Evolutionary conservation across 805 yeast genomes (phyloP).

Genomic region (Clavispora phyllophila): DNA sequence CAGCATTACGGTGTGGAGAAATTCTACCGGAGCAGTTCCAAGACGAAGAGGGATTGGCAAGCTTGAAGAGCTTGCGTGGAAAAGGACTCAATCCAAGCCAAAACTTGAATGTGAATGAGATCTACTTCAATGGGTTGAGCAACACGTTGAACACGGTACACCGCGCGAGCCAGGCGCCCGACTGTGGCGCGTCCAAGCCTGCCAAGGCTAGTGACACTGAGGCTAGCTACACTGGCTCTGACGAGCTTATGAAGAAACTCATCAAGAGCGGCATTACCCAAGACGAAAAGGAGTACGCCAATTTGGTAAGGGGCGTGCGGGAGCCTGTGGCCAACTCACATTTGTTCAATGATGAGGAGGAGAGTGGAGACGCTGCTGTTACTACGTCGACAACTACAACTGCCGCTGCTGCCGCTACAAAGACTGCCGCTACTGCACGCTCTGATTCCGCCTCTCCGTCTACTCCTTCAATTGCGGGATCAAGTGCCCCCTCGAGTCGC

Average conservation of each 20-base stretch:
- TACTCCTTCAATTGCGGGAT: too few relatives aligned
- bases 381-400: not conserved
- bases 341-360: constrained; percentile 37
- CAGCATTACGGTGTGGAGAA: constrained; percentile 64
- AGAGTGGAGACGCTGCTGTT: constrained; percentile 10
- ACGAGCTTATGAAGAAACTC: constrained; percentile 33
- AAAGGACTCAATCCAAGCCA: constrained; percentile 39
- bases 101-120: constrained; percentile 35
- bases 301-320: constrained; percentile 29
- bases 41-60: constrained; percentile 45
- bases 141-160: constrained; percentile 25
- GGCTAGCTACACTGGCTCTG: not conserved
- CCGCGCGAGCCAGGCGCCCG: constrained; percentile 1
- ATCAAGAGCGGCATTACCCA: constrained; percentile 30
- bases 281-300: constrained; percentile 24
- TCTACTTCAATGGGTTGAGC: constrained; percentile 28
- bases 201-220: not conserved
- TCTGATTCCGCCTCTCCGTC: too few relatives aligned
- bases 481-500: too few relatives aligned
- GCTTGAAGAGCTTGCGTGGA: constrained; percentile 30
- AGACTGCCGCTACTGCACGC: too few relatives aligned
- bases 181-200: too few relatives aligned
- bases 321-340: constrained; percentile 29
- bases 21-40: constrained; percentile 52
- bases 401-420: not conserved